Base-by-base conservation (phyloP, 352 stramenopile species). In the Plasmopara muralis region DNA sequence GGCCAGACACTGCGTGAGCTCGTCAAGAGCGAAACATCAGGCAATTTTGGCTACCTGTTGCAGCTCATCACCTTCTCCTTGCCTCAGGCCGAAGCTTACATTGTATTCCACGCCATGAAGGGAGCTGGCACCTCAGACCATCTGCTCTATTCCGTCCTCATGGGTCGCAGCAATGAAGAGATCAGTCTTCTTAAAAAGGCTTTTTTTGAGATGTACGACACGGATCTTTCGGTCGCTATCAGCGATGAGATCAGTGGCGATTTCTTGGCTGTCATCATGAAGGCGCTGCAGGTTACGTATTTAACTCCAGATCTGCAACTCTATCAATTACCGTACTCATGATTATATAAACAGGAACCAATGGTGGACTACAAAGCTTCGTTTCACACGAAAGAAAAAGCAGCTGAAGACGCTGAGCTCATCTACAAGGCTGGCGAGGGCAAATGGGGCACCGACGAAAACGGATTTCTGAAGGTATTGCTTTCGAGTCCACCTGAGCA, bases 371-470 rank as follows among this genome's bases (percentile, higher is more conserved):
- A 68, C 48, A 67, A 74, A 33, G 18, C 57, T 25, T 62, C 64
- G 28, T 72, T 88, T 60, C 77, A 90, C 68, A 87, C 75, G 10
- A 58, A 66, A 25, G 64, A 71, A 28, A 87, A 88, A 62, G 81
- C 77, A 16, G 70, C 72, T 25, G 68, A 80, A 34, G 68, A 89
- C 41, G 76, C 71, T 12, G 70, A 89, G 14, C 48, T 64, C 12
- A 58, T 91, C 31, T 91, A 88, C 67, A 87, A 87, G 20, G 74
- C 81, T 5, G 81, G 81, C 37, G 74, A 91, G 49, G 81, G 76
- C 55, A 86, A 88, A 59, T 88, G 74, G 74, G 77, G 77, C 47
- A 91, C 77, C 39, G 77, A 91, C 55, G 77, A 84, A 45, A 70
- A 76, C 10, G 55, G 40, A 4, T 88, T 91, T 54, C 62, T 79